These are phyloP conservation scores for Clathrospora elynae DNA, from an alignment of 2,329 filamentous ascomycete species.

Conservation along the genomic window DNA sequence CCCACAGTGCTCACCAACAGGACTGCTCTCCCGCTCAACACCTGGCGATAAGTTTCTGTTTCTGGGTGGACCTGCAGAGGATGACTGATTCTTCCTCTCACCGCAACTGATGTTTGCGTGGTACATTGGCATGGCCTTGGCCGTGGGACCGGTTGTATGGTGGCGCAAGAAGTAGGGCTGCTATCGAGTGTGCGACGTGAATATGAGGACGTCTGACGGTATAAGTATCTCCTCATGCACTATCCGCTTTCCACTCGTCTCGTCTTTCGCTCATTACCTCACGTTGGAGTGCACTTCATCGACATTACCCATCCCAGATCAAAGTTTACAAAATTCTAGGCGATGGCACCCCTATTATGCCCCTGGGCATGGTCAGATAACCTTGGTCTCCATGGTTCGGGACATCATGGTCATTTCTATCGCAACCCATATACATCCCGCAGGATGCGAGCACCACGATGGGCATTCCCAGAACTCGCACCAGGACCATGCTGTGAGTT, in stretches of 20 bases:
- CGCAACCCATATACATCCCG: constrained; percentile 1
- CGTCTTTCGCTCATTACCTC: neutral
- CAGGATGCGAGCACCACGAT: constrained; percentile 7
- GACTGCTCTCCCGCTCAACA: neutral
- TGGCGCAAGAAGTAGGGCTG: constrained; percentile 11
- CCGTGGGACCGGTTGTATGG: neutral
- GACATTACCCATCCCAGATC: no score
- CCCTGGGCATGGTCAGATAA: constrained; percentile 3
- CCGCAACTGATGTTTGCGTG: constrained; percentile 20
- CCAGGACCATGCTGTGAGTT: constrained; percentile 16
- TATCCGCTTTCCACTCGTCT: neutral
- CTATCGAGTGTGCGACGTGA: constrained; percentile 1
- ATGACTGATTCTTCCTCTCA: constrained; percentile 8
- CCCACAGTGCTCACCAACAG: constrained; percentile 2
- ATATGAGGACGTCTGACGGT: neutral
- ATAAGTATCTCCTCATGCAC: constrained; percentile 3
- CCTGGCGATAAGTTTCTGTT: constrained; percentile 4
- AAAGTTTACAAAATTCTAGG: neutral
- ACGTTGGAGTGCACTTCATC: no score
- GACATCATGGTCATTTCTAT: constrained; percentile 4
- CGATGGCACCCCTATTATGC: constrained; percentile 7
- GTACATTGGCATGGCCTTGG: constrained; percentile 1
- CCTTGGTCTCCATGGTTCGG: constrained; percentile 6
- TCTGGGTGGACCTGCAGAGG: constrained; percentile 8
- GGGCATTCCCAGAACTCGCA: constrained; percentile 6